Evolutionary conservation across 345 rosid species (phyloP), one percentile per base, ranked within the genome.

Genomic region (Isatis tinctoria): DNA sequence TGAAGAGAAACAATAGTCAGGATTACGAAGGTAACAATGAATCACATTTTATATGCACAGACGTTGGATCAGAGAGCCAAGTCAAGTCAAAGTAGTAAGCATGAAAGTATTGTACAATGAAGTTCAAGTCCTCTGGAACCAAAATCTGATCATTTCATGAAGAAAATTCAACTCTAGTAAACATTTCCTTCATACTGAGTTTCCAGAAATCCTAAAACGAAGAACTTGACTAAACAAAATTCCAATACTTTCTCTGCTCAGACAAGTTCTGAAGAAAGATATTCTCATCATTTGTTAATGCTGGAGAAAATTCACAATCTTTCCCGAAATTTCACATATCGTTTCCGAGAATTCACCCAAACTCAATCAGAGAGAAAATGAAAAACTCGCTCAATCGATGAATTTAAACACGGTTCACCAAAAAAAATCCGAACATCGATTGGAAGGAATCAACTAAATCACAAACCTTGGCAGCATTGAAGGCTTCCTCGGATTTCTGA

Each of bases 401-500:
- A 33, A 43, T 27, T 39, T 4, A 47, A 17, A 47, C 11, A 8
- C 24, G 12, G 24, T 12, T 47, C 52, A 47, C 11, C 30, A 4
- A 18, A 9, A n/a, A 20, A 22, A 9, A 8, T 8, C 6, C 8
- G 41, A 35, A 14, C 3, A 14, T 4, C 3, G 17, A 26, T 6
- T 4, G 24, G 12, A 14, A 4, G 9, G 36, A 39, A 47, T 47
- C 3, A 2, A 49, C 4, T 59, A 17, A 13, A 3, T 6, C 11
- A 16, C 5, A 4, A 35, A 88, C 99, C 95, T 92, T 90, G 59
- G 97, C 97, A 40, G 72, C 83, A 60, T 62, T 82, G 82, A 92
- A 90, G 75, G 96, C 97, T 84, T 92, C 93, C 40, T 90, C 92
- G 8, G 98, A 95, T 73, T 95, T 95, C 57, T 88, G 76, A 64